Conservation (phyloP, 805 yeast genomes). For the Jamesozyma piceae region DNA sequence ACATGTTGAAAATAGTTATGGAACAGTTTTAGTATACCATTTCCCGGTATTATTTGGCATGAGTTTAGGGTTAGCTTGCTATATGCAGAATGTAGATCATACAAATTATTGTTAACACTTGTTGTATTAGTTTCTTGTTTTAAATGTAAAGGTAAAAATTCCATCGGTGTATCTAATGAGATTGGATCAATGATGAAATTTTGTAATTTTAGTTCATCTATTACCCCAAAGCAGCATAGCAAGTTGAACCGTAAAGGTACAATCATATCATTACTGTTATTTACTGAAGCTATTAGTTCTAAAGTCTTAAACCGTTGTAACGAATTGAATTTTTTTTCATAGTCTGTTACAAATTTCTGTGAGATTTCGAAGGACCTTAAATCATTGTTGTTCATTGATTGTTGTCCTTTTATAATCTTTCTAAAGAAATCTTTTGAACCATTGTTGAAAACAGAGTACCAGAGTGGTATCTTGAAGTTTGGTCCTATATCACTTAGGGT, state of each 20-base stretch:
- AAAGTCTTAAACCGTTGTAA: constrained; percentile 24
- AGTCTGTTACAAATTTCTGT: constrained; percentile 19
- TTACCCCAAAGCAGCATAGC: constrained; percentile 37
- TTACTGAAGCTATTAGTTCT: constrained; percentile 16
- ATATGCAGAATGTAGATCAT: constrained; percentile 31
- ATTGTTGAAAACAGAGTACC: constrained; percentile 30
- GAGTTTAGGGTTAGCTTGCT: constrained; percentile 25
- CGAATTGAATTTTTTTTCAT: constrained; percentile 21
- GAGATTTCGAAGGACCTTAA: constrained; percentile 25
- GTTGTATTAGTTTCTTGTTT: constrained; percentile 6
- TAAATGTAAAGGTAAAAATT: constrained; percentile 26
- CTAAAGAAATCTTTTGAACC: constrained; percentile 28
- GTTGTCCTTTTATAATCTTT: constrained; percentile 27
- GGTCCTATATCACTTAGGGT: constrained; percentile 41
- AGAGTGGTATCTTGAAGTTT: constrained; percentile 43
- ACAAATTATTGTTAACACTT: constrained; percentile 9
- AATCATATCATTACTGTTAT: constrained; percentile 9
- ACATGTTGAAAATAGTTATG: constrained; percentile 37
- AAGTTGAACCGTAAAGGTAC: constrained; percentile 34
- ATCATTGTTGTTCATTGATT: constrained; percentile 26
- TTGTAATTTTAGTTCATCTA: constrained; percentile 36
- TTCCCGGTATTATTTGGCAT: constrained; percentile 31
- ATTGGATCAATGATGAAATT: constrained; percentile 42
- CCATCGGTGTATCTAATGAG: constrained; percentile 30
- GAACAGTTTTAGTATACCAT: constrained; percentile 30